Evolutionary conservation across 1,139 yeast genomes (phyloP).

Genomic region (Zygosaccharomyces pseudobailii): DNA sequence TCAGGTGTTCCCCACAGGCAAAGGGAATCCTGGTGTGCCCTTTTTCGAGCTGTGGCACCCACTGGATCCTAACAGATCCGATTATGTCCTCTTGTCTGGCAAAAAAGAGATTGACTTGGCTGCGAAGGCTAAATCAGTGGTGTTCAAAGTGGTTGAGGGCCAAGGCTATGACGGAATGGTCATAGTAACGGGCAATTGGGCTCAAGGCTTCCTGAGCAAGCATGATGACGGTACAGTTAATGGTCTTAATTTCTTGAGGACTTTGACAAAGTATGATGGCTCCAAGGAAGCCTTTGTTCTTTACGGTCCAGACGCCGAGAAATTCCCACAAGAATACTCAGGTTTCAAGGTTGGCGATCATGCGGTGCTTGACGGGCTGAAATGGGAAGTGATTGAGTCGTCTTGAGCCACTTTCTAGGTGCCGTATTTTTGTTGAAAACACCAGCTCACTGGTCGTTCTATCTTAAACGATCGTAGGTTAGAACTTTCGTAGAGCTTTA

Average conservation of each 20-base stretch:
- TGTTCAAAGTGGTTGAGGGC: conserved; percentile 33
- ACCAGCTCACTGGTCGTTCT: neutral
- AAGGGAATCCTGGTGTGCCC: conserved; percentile 24
- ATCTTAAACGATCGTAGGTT: neutral
- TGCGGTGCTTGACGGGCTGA: conserved; percentile 22
- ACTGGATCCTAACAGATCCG: conserved; percentile 24
- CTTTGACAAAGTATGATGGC: conserved; percentile 18
- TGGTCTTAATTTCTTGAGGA: conserved; percentile 29
- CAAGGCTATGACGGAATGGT: conserved; percentile 41
- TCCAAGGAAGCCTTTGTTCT: conserved; percentile 17
- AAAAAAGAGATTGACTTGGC: conserved; percentile 7
- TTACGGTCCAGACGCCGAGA: conserved; percentile 31
- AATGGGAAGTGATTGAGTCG: conserved; percentile 33
- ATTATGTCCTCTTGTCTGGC: conserved; percentile 17
- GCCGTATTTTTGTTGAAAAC: neutral
- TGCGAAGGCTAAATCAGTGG: conserved; percentile 30
- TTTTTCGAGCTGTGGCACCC: conserved; percentile 36
- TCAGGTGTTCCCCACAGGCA: conserved; percentile 29
- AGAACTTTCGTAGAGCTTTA: neutral
- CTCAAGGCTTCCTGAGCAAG: conserved; percentile 47
- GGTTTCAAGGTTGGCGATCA: conserved; percentile 22
- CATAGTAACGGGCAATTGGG: conserved; percentile 50
- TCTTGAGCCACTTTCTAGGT: conserved; percentile 5
- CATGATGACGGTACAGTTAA: conserved; percentile 24
- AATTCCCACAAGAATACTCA: conserved; percentile 30